These are phyloP conservation scores for Ephemerocybe angulata DNA, from an alignment of 768 basidiomycete genomes.

Conservation along the genomic window DNA sequence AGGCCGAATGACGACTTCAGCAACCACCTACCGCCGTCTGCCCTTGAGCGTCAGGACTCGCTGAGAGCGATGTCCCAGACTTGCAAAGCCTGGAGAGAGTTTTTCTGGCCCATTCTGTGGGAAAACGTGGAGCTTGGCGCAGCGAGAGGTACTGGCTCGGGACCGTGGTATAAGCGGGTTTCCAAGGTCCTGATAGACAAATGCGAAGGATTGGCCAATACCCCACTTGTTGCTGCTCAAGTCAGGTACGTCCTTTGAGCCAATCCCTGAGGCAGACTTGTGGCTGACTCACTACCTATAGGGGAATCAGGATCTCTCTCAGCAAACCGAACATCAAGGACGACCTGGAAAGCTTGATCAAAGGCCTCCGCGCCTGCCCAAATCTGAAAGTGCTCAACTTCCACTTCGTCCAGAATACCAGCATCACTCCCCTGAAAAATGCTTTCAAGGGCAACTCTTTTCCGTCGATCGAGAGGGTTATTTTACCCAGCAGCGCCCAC, in stretches of 20 bases:
- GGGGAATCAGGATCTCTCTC: too few relatives aligned
- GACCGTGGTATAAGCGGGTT: not conserved
- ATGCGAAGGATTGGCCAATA: too few relatives aligned
- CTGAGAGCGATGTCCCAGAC: not conserved
- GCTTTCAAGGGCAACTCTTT: constrained; percentile 17
- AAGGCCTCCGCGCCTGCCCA: constrained; percentile 18
- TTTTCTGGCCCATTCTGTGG: not conserved
- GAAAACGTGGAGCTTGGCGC: not conserved
- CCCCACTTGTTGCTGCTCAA: too few relatives aligned
- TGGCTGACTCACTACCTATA: too few relatives aligned
- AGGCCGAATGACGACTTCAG: too few relatives aligned
- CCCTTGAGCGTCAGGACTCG: not conserved
- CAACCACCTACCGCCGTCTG: not conserved
- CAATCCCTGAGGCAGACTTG: too few relatives aligned
- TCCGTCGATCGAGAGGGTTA: constrained; percentile 22
- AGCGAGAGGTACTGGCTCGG: not conserved
- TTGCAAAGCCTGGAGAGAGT: not conserved
- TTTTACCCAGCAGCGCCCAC: constrained; percentile 25
- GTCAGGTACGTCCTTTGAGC: too few relatives aligned
- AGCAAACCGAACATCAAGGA: too few relatives aligned
- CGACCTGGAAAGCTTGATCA: too few relatives aligned
- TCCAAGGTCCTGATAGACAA: not conserved
- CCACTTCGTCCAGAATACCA: constrained; percentile 25
- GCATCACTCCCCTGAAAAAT: constrained; percentile 21
- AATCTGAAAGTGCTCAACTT: constrained; percentile 28